Evolutionary conservation across 2,329 filamentous ascomycete genomes (phyloP).

Genomic region (Cladophialophora bantiana): DNA sequence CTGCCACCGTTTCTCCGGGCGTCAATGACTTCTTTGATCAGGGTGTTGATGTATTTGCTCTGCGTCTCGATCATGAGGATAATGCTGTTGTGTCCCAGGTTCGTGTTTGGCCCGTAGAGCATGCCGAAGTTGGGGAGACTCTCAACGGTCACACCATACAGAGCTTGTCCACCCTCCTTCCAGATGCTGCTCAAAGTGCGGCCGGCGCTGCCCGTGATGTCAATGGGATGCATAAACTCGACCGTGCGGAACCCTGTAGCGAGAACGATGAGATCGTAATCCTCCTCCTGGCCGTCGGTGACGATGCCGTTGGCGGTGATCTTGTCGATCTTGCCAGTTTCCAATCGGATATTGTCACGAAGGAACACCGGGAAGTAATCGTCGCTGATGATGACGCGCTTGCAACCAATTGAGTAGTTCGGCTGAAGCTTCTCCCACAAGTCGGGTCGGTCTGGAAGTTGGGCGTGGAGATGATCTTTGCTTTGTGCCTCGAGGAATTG

Average conservation of each 20-base stretch:
- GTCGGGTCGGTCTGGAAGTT: slow-evolving; percentile 58
- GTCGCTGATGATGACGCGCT: slow-evolving; percentile 58
- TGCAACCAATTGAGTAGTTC: slow-evolving; percentile 55
- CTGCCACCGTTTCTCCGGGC: slow-evolving; percentile 51
- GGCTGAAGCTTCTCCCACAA: slow-evolving; percentile 63
- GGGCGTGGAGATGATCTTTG: slow-evolving; percentile 51
- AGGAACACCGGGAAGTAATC: slow-evolving; percentile 63
- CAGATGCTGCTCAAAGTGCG: slow-evolving; percentile 59
- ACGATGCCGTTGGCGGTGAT: slow-evolving; percentile 58
- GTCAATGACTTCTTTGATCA: slow-evolving; percentile 58
- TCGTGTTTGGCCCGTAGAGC: slow-evolving; percentile 66
- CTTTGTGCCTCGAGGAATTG: slow-evolving; percentile 50
- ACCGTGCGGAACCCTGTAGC: slow-evolving; percentile 67
- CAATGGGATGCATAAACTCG: slow-evolving; percentile 66
- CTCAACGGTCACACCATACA: slow-evolving; percentile 60
- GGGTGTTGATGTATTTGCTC: slow-evolving; percentile 59
- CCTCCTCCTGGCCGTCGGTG: slow-evolving; percentile 52
- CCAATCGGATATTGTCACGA: slow-evolving; percentile 57
- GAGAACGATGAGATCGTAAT: slow-evolving; percentile 63
- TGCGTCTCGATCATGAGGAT: slow-evolving; percentile 70
- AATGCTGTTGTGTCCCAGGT: slow-evolving; percentile 63
- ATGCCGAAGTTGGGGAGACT: slow-evolving; percentile 64
- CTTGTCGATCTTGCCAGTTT: slow-evolving; percentile 57
- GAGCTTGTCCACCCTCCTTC: slow-evolving; percentile 59
- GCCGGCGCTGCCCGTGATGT: slow-evolving; percentile 56